Evolutionary conservation across 1,139 yeast species (phyloP), one percentile per base, ranked within the genome.

Genomic region (Zygoascus hellenicus): DNA sequence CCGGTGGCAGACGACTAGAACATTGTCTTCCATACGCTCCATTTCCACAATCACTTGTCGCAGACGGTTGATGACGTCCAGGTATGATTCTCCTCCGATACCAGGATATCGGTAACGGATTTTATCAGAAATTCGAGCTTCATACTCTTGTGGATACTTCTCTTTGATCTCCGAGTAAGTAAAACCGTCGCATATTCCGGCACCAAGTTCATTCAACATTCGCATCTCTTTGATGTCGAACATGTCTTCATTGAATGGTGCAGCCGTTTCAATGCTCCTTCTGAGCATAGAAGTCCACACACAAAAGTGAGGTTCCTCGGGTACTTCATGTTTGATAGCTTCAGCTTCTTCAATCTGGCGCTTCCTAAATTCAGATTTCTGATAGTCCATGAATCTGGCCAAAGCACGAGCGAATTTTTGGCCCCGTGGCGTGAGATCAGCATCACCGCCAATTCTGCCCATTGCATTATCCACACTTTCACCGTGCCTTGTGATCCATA

Each of bases 401-500:
- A 90, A 69, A 0, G 96, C 83, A 52, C 72, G 73, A 0, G 95
- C 72, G 62, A 87, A 92, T 59, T 76, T 81, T 31, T 66, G 66
- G 28, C 98, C 98, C 48, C 96, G 77, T 51, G 77, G 74, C 0
- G 97, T 92, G 46, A 92, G 70, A 29, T 72, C 72, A 0, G 96
- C 83, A 63, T 92, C 94, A 17, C 97, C 97, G n/a, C 98, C 97
- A 55, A 92, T 86, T 51, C 79, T 75, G 9, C 97, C 97, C 46
- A 72, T 66, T 29, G 87, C 81, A 63, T 90, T 92, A 62, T 88
- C 96, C 40, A 76, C 76, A 54, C 90, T 80, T 65, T 92, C 97
- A 45, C 97, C 98, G 61, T 90, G 97, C 53, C 97, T 77, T 1
- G 97, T 83, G 54, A 92, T 84, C 95, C 97, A 92, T 45, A 92